These are phyloP conservation scores for Lophium mytilinum DNA, from an alignment of 495 filamentous ascomycete genomes.

Conservation along the genomic window DNA sequence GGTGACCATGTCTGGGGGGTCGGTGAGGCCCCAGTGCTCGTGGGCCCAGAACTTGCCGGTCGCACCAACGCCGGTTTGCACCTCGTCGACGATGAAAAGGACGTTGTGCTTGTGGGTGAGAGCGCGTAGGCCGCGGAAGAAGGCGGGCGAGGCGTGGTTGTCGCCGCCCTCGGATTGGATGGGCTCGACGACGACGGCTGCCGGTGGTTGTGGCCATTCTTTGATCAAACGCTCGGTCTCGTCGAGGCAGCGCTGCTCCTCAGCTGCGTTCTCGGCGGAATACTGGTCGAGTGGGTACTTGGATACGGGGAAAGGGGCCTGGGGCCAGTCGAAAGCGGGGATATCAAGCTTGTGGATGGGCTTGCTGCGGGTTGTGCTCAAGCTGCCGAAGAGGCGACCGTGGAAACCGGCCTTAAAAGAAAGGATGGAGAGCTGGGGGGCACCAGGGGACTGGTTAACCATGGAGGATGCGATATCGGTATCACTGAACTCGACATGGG, in stretches of 20 bases:
- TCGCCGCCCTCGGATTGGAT: conserved; percentile 98
- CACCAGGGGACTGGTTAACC: conserved; percentile 76
- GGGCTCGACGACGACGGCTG: conserved; percentile 85
- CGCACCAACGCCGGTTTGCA: conserved; percentile 92
- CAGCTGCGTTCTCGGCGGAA: conserved; percentile 69
- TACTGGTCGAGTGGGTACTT: conserved; percentile 89
- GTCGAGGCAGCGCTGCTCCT: conserved; percentile 77
- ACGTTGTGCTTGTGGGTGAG: conserved; percentile 80
- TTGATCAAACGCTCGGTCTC: conserved; percentile 84
- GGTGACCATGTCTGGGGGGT: conserved; percentile 95
- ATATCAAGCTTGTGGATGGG: conserved; percentile 98
- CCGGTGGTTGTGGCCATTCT: conserved; percentile 77
- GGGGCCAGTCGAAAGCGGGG: conserved; percentile 96
- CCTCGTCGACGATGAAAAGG: conserved; percentile 95
- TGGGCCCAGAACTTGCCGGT: conserved; percentile 99
- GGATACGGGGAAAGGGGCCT: conserved; percentile 80
- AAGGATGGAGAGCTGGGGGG: conserved; percentile 79
- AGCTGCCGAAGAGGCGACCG: conserved; percentile 84
- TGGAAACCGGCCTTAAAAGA: conserved; percentile 94
- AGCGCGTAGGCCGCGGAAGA: conserved; percentile 83
- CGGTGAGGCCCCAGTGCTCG: conserved; percentile 83
- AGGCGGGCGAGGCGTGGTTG: conserved; percentile 90
- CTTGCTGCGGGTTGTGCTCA: conserved; percentile 92
- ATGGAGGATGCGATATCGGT: conserved; percentile 74
- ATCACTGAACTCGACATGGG: conserved; percentile 71